A percentile compares a stretch with the other conserved stretches of the same genome.
Conservation (phyloP, 495 filamentous ascomycete genomes). For the Penicillium cosmopolitanum region DNA sequence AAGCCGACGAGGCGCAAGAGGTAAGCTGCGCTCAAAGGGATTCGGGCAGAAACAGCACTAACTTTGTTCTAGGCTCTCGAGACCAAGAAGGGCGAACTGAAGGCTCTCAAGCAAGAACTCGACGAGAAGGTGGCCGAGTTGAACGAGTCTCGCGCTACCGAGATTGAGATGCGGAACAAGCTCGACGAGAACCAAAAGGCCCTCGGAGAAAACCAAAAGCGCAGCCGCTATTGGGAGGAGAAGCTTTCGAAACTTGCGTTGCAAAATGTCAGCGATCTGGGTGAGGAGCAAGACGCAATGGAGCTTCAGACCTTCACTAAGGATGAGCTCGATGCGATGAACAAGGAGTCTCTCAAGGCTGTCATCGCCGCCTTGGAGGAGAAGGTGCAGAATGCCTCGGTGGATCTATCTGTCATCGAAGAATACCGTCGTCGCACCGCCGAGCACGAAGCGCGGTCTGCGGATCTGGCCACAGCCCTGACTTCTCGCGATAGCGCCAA, state of each 20-base stretch:
- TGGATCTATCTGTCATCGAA: conserved; percentile 87
- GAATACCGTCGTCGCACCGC: conserved; percentile 91
- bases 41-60: conserved; percentile 6
- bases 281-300: conserved; percentile 53
- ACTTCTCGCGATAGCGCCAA: conserved; percentile 81
- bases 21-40: conserved; percentile 32
- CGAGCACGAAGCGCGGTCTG: conserved; percentile 80
- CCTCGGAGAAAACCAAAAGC: conserved; percentile 83
- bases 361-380: conserved; percentile 91
- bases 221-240: conserved; percentile 81
- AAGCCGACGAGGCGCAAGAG: conserved; percentile 85
- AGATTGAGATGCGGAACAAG: conserved; percentile 98
- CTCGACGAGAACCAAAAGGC: conserved; percentile 92
- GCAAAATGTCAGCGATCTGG: conserved; percentile 77
- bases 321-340: conserved; percentile 92
- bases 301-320: conserved; percentile 80
- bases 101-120: conserved; percentile 77
- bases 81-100: conserved; percentile 78
- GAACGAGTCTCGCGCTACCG: conserved; percentile 84
- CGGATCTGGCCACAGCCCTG: conserved; percentile 77
- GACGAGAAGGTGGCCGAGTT: conserved; percentile 85
- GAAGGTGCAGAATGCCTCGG: conserved; percentile 84
- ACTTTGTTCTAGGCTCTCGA: conserved; percentile 57
- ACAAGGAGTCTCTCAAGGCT: conserved; percentile 81
- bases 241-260: conserved; percentile 78